These are phyloP conservation scores for Sistotremastrum niveocremeum DNA, from an alignment of 768 basidiomycete genomes.

Conservation along the genomic window DNA sequence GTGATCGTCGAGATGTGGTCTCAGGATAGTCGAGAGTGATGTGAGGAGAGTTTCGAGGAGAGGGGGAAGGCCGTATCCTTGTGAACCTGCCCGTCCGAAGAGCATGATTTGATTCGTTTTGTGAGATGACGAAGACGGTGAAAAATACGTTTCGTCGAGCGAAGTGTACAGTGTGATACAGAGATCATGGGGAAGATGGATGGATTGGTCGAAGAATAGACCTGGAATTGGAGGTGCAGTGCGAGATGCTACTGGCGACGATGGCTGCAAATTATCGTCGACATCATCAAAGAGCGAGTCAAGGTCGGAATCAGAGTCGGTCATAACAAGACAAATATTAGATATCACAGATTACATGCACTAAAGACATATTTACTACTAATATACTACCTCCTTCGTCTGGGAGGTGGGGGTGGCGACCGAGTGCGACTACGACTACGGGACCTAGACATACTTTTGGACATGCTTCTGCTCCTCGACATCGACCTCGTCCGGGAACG, in stretches of 20 bases:
- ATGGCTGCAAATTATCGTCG: neutral
- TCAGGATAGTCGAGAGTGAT: slow-evolving; percentile 33
- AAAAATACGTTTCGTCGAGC: slow-evolving; percentile 34
- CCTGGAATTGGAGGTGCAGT: slow-evolving; percentile 47
- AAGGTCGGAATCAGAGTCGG: slow-evolving; percentile 11
- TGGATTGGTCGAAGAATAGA: slow-evolving; percentile 42
- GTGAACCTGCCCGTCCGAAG: slow-evolving; percentile 41
- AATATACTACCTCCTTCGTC: too few species aligned
- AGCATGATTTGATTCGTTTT: slow-evolving; percentile 76
- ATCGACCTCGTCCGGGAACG: neutral
- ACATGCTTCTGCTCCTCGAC: too few species aligned
- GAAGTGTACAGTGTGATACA: slow-evolving; percentile 33
- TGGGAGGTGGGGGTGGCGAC: too few species aligned
- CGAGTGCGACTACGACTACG: too few species aligned
- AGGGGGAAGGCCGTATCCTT: slow-evolving; percentile 37
- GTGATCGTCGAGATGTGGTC: slow-evolving; percentile 32
- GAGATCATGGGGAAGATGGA: slow-evolving; percentile 35
- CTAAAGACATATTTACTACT: too few species aligned
- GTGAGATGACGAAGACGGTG: slow-evolving; percentile 10
- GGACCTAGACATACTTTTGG: too few species aligned
- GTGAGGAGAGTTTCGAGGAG: slow-evolving; percentile 41
- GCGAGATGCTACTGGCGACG: slow-evolving; percentile 8
- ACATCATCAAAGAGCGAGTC: slow-evolving; percentile 33
- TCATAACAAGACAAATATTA: neutral
- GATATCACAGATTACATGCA: neutral